phyloP scores from a whole-genome alignment of 2,329 filamentous ascomycete species.

The Fusarium subtropicale region DNA sequence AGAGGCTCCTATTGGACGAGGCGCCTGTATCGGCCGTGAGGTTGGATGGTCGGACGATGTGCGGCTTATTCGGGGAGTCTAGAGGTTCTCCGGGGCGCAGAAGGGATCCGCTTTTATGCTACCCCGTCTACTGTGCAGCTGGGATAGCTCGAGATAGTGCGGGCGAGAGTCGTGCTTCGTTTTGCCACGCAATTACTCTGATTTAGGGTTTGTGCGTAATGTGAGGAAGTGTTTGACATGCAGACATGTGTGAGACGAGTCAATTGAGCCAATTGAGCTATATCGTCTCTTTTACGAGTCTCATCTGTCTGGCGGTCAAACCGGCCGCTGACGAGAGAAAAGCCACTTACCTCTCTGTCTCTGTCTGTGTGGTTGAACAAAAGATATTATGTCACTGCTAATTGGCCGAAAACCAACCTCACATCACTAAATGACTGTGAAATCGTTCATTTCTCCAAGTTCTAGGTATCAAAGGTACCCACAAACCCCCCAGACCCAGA shows the following conservation, averaged over 20 bases:
- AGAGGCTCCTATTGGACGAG: conserved; percentile 22
- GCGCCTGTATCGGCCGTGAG: conserved; percentile 22
- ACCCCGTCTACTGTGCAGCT: conserved; percentile 25
- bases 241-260: neutral
- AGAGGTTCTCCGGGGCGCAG: conserved; percentile 23
- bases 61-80: conserved; percentile 33
- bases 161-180: conserved; percentile 12
- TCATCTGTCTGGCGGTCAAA: conserved; percentile 3
- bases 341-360: conserved; percentile 14
- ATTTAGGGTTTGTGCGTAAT: neutral
- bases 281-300: neutral
- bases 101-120: conserved; percentile 16
- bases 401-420: conserved; percentile 26
- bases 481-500: conserved; percentile 34
- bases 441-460: conserved; percentile 7
- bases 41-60: conserved; percentile 22
- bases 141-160: conserved; percentile 22
- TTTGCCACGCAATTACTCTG: conserved; percentile 21
- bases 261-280: neutral
- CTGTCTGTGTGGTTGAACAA: conserved; percentile 24
- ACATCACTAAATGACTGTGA: neutral
- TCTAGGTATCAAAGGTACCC: conserved; percentile 2
- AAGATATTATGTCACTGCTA: neutral
- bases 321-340: conserved; percentile 7
- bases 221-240: neutral